Conservation (phyloP, 768 basidiomycete genomes). For the Lyophyllum shimeji region DNA sequence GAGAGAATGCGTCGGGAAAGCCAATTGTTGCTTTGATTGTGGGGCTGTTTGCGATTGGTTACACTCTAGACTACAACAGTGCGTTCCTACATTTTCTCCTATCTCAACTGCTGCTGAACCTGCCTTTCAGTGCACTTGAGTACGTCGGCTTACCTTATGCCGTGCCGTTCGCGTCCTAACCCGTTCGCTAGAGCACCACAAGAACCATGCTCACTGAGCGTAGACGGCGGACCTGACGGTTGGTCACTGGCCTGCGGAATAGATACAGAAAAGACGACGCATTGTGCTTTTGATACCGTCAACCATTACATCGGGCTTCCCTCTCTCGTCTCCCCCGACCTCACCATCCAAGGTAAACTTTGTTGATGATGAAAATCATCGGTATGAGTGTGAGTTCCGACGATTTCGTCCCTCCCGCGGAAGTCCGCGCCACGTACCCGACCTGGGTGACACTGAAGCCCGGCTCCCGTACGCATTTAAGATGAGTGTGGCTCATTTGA, state of each 20-base stretch:
- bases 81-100: conserved; percentile 35
- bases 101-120: conserved; percentile 7
- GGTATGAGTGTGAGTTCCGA: neutral
- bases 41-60: conserved; percentile 73
- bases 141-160: conserved; percentile 36
- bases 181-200: conserved; percentile 71
- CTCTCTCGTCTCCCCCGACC: neutral
- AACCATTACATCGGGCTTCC: neutral
- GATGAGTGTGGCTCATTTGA: neutral
- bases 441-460: neutral
- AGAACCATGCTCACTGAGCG: conserved; percentile 79
- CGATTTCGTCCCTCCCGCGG: neutral
- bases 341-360: neutral
- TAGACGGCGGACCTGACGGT: conserved; percentile 10
- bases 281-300: neutral
- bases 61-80: conserved; percentile 91
- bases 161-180: conserved; percentile 20
- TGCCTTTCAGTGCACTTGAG: conserved; percentile 73
- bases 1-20: conserved; percentile 78
- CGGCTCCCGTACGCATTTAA: neutral
- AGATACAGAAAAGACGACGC: conserved; percentile 9
- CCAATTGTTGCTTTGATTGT: conserved; percentile 66
- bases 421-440: neutral
- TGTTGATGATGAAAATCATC: neutral
- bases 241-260: conserved; percentile 10